phyloP scores from a whole-genome alignment of 768 basidiomycete species.

The Nidula microcarpa region DNA sequence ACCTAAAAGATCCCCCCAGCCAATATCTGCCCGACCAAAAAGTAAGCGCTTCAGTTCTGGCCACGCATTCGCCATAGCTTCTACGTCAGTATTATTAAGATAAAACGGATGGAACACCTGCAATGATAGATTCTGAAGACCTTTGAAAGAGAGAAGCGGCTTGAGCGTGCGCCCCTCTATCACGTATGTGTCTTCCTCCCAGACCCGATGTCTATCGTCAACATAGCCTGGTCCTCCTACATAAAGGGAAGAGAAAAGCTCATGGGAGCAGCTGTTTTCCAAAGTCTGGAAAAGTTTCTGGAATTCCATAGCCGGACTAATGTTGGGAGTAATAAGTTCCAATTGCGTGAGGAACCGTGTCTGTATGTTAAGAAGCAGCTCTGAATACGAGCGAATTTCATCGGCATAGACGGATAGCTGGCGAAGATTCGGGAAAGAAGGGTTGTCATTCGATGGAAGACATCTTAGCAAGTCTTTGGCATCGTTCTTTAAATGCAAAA shows the following conservation, averaged over 20 bases:
- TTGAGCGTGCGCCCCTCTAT: background rate
- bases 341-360: too few species aligned
- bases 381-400: too few species aligned
- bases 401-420: too few species aligned
- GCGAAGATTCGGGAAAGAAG: too few species aligned
- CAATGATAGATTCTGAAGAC: background rate
- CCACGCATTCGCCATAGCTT: background rate
- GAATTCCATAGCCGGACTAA: too few species aligned
- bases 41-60: background rate
- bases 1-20: background rate
- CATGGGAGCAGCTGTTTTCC: background rate
- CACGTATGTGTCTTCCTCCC: background rate
- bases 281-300: too few species aligned
- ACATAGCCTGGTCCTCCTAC: background rate
- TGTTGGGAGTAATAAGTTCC: too few species aligned
- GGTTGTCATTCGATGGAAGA: too few species aligned
- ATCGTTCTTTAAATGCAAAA: too few species aligned
- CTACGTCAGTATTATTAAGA: background rate
- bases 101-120: background rate
- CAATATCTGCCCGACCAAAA: background rate
- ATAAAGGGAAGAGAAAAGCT: background rate
- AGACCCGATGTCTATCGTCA: background rate
- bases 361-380: too few species aligned
- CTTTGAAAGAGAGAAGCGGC: background rate
- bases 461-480: too few species aligned